A percentile compares a stretch with the other conserved stretches of the same genome.
Evolutionary conservation across 2,329 filamentous ascomycete genomes (phyloP).

Genomic region (Paracoccidioides brasiliensis): DNA sequence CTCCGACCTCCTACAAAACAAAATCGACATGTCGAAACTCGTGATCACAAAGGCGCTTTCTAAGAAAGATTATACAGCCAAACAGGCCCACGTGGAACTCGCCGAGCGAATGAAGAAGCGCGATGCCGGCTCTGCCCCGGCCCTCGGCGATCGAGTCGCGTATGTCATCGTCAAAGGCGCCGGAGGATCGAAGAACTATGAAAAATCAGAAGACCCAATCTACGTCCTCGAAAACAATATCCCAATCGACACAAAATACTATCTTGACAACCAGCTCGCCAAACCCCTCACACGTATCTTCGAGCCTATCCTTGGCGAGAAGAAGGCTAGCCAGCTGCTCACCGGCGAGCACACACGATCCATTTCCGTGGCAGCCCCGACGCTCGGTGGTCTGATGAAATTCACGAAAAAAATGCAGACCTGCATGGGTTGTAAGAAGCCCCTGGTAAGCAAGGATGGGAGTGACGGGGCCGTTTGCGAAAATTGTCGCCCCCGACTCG

Average conservation of each 20-base stretch:
- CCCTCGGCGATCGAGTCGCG: constrained; percentile 85
- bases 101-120: constrained; percentile 95
- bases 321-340: constrained; percentile 72
- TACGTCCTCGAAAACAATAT: constrained; percentile 96
- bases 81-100: constrained; percentile 92
- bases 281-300: constrained; percentile 93
- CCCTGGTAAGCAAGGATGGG: constrained; percentile 66
- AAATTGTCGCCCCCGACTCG: constrained; percentile 71
- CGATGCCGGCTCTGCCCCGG: constrained; percentile 84
- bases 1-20: constrained; percentile 89
- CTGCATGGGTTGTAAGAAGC: constrained; percentile 99
- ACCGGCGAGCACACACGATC: constrained; percentile 90
- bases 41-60: constrained; percentile 96
- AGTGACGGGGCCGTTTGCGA: constrained; percentile 74
- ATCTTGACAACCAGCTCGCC: constrained; percentile 93
- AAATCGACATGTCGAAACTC: constrained; percentile 96
- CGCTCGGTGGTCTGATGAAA: constrained; percentile 91
- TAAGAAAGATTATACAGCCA: constrained; percentile 77
- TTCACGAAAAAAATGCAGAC: constrained; percentile 96
- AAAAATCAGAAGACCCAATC: constrained; percentile 92
- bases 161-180: constrained; percentile 96
- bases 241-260: constrained; percentile 96
- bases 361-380: constrained; percentile 83
- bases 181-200: constrained; percentile 83
- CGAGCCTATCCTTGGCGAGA: constrained; percentile 91